Conservation (phyloP, 2,329 filamentous ascomycete species). For the Pseudocercospora pini-densiflorae region DNA sequence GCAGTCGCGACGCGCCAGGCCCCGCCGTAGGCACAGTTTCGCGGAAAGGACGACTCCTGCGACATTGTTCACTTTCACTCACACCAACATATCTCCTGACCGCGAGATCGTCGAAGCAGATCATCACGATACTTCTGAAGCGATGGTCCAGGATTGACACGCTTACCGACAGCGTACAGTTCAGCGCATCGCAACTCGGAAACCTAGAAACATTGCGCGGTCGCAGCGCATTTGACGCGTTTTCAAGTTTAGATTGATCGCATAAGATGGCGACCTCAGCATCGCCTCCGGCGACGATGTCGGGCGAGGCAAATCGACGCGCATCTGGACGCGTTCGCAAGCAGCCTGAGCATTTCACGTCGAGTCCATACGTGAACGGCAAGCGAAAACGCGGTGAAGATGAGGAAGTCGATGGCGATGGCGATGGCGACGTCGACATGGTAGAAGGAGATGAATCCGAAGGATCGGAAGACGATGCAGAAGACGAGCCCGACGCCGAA, state of each 20-base stretch:
- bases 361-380: constrained; percentile 36
- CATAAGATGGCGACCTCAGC: constrained; percentile 26
- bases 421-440: constrained; percentile 40
- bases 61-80: neutral
- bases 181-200: neutral
- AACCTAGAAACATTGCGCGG: neutral
- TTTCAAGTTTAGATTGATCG: neutral
- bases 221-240: constrained; percentile 4
- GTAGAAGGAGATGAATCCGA: constrained; percentile 35
- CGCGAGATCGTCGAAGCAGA: neutral
- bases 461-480: constrained; percentile 41
- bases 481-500: constrained; percentile 53
- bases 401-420: constrained; percentile 39
- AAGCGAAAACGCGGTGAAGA: constrained; percentile 56
- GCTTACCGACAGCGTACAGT: neutral
- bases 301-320: constrained; percentile 58
- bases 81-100: neutral
- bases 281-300: constrained; percentile 40
- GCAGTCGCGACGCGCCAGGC: neutral
- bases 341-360: constrained; percentile 39
- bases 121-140: neutral
- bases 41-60: neutral
- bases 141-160: neutral
- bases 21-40: neutral
- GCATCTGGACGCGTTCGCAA: constrained; percentile 61